Percentiles rank a stretch among this genome's conserved stretches.
These are phyloP conservation scores for Pichia sp. DNA, from an alignment of 1,139 yeast genomes.

Conservation along the genomic window DNA sequence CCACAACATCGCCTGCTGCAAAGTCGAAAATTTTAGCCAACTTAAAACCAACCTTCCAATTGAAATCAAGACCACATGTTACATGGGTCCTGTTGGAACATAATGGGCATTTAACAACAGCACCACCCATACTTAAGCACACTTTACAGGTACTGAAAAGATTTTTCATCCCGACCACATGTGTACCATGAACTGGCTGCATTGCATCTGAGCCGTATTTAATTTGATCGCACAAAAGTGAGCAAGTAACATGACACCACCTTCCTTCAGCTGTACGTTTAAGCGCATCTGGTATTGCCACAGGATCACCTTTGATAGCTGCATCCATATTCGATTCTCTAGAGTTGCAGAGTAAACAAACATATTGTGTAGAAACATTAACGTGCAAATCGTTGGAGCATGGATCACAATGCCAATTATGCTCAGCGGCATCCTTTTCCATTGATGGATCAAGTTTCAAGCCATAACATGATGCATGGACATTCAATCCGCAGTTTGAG, in stretches of 20 bases:
- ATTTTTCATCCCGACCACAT: conserved; percentile 20
- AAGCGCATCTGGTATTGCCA: conserved; percentile 54
- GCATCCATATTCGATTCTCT: conserved; percentile 42
- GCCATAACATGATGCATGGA: conserved; percentile 72
- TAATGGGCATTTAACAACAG: conserved; percentile 34
- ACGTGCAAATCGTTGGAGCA: conserved; percentile 71
- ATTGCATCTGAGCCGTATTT: conserved; percentile 34
- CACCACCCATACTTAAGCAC: conserved; percentile 38
- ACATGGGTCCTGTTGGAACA: conserved; percentile 45
- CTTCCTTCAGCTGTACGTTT: conserved; percentile 62
- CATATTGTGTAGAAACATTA: conserved; percentile 46
- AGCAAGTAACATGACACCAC: conserved; percentile 83
- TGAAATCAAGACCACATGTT: conserved; percentile 58
- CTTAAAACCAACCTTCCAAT: conserved; percentile 40
- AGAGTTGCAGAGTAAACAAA: conserved; percentile 62
- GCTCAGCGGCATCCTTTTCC: conserved; percentile 16
- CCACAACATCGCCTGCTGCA: conserved; percentile 17
- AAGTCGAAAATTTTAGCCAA: conserved; percentile 23
- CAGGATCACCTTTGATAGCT: conserved; percentile 35
- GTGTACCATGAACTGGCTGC: conserved; percentile 38
- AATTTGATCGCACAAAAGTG: conserved; percentile 43
- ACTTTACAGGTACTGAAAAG: conserved; percentile 29
- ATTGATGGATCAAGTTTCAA: conserved; percentile 24
- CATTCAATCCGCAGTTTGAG: conserved; percentile 60
- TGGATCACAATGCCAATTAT: conserved; percentile 75